Evolutionary conservation across 73 alveolate species (phyloP), one percentile per base, ranked within the genome.

Genomic region (Stentor roeselii): DNA sequence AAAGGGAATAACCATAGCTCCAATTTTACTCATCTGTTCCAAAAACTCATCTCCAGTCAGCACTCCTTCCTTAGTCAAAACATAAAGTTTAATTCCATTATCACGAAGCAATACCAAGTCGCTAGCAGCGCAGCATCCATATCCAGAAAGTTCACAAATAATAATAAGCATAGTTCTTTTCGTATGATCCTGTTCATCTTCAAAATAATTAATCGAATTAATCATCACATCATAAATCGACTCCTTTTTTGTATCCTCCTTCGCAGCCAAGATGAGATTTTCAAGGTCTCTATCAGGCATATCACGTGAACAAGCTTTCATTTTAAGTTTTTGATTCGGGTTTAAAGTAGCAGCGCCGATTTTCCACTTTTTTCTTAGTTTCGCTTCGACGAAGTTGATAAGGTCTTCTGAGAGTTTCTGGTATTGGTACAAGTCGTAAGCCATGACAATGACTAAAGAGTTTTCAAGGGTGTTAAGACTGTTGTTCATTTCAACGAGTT

Each of bases 241-340:
- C 11, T 67, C 80, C 1, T 67, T 67, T 67, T 21, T 27, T 27
- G 80, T 21, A 67, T 21, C 80, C 1, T 21, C 11, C 34, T 67
- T 67, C 15, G 50, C 37, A 11, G 42, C 34, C 50, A 67, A 14
- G 34, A 67, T 67, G 42, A 67, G 11, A 67, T 67, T n/a, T 67
- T 67, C 80, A 14, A 67, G 34, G 37, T 67, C 80, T 21, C n/a
- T 67, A 21, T 40, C 80, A 67, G 80, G 41, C 41, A 67, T 30
- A 32, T 67, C 80, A 27, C 80, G 21, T 1, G n/a, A 11, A 21
- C 14, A 15, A 67, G 34, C 37, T 21, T 67, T 40, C 42, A 67
- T 21, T 67, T 67, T 67, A 1, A 67, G 27, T 1, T 36, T 0
- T 27, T 36, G 14, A 67, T 67, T 67, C 34, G 37, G 37, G 41